phyloP scores from a whole-genome alignment of 2,329 filamentous ascomycete species.

The Pseudopyricularia javanii region DNA sequence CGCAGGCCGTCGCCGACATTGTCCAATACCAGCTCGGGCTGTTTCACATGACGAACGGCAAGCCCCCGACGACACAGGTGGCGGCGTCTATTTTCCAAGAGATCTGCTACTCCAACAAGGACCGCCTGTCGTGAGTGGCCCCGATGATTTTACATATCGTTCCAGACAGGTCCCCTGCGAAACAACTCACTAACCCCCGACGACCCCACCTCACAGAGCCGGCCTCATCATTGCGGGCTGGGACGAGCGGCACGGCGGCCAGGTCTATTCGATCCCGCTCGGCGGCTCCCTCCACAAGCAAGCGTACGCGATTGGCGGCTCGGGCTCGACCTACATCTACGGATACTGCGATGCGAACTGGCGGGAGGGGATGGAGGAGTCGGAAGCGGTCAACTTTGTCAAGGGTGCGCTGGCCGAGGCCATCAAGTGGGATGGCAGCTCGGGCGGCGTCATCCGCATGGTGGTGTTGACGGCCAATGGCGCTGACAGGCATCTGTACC shows the following conservation, averaged over 20 bases:
- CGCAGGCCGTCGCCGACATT: constrained; percentile 94
- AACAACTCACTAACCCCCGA: background rate
- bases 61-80: constrained; percentile 85
- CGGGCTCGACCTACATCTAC: constrained; percentile 98
- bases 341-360: constrained; percentile 96
- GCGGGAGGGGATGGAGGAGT: constrained; percentile 88
- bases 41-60: constrained; percentile 82
- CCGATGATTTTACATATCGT: background rate
- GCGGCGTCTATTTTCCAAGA: constrained; percentile 96
- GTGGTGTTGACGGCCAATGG: constrained; percentile 87
- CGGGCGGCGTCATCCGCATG: constrained; percentile 95
- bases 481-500: constrained; percentile 84
- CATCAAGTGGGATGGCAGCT: constrained; percentile 99
- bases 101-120: constrained; percentile 96
- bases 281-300: constrained; percentile 98
- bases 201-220: constrained; percentile 43
- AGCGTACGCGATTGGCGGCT: constrained; percentile 87
- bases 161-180: too few species aligned
- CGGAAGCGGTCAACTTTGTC: constrained; percentile 83
- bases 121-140: constrained; percentile 65
- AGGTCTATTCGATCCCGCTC: constrained; percentile 94
- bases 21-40: constrained; percentile 92
- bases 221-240: constrained; percentile 98
- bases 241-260: constrained; percentile 87
- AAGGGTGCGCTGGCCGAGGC: constrained; percentile 84